Conservation (phyloP, 495 filamentous ascomycete genomes). For the Hypoxylon lenormandii region DNA sequence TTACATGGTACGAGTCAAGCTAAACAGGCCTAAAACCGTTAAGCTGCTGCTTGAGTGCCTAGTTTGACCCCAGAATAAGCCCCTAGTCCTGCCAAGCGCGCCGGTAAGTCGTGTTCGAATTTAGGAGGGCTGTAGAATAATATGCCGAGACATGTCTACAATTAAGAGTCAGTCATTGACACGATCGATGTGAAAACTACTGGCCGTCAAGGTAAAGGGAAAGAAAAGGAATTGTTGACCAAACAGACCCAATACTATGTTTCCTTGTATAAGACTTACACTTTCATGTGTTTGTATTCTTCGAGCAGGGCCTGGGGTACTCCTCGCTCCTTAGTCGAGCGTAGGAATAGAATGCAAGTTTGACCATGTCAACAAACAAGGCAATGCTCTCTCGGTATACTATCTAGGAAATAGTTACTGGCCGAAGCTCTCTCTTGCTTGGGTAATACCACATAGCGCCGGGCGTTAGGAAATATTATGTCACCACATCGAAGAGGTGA, state of each 20-base stretch:
- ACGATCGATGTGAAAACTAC: no score
- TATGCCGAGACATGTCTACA: slow-evolving; percentile 43
- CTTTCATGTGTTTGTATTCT: slow-evolving; percentile 26
- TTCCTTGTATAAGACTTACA: neutral
- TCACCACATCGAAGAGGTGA: slow-evolving; percentile 10
- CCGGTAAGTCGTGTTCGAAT: slow-evolving; percentile 39
- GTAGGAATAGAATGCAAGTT: slow-evolving; percentile 19
- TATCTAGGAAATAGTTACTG: slow-evolving; percentile 30
- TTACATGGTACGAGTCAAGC: slow-evolving; percentile 43
- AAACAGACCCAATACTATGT: neutral
- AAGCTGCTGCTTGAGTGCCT: slow-evolving; percentile 6
- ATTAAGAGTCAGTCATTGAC: no score
- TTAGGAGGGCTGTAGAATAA: slow-evolving; percentile 22
- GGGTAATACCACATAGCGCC: slow-evolving; percentile 7
- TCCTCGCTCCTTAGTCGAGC: slow-evolving; percentile 2
- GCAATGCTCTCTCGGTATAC: slow-evolving; percentile 37
- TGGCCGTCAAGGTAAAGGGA: slow-evolving; percentile 5
- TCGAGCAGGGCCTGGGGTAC: neutral
- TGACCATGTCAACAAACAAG: slow-evolving; percentile 31
- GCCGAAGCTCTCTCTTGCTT: slow-evolving; percentile 24
- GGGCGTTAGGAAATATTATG: slow-evolving; percentile 17
- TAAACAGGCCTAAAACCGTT: slow-evolving; percentile 32
- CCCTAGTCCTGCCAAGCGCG: slow-evolving; percentile 41
- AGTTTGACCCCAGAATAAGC: slow-evolving; percentile 32
- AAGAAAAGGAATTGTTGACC: slow-evolving; percentile 3